Percentiles rank a stretch among this genome's conserved stretches.
Conservation (phyloP, 2,329 filamentous ascomycete species). For the Hypoxylon sp. region DNA sequence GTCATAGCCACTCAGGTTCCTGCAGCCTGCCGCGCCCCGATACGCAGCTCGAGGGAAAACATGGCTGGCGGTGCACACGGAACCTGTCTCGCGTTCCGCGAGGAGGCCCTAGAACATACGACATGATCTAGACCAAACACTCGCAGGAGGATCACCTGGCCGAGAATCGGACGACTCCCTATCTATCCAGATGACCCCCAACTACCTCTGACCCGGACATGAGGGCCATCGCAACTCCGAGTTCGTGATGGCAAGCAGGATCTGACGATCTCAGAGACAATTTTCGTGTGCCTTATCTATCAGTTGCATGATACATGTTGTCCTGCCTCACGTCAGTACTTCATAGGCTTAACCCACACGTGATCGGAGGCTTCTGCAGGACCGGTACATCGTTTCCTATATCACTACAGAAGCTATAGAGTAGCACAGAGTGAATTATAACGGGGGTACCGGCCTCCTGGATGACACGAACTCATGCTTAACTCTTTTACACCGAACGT, state of each 20-base stretch:
- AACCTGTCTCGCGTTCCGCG: slow-evolving; percentile 18
- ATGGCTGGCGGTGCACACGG: slow-evolving; percentile 35
- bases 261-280: slow-evolving; percentile 27
- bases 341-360: slow-evolving; percentile 21
- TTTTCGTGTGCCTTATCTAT: slow-evolving; percentile 22
- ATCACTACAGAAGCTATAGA: not conserved
- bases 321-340: slow-evolving; percentile 19
- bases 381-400: slow-evolving; percentile 9
- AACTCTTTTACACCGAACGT: not conserved
- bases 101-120: slow-evolving; percentile 20
- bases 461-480: slow-evolving; percentile 4
- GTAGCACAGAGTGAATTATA: slow-evolving; percentile 11
- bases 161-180: slow-evolving; percentile 29
- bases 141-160: slow-evolving; percentile 12
- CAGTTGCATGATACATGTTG: slow-evolving; percentile 18
- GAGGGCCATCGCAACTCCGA: slow-evolving; percentile 17
- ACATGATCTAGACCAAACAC: slow-evolving; percentile 20
- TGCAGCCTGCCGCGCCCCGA: slow-evolving; percentile 35
- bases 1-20: slow-evolving; percentile 21
- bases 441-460: not conserved
- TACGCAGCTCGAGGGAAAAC: slow-evolving; percentile 1
- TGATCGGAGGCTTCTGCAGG: slow-evolving; percentile 8
- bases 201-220: slow-evolving; percentile 18
- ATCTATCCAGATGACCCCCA: slow-evolving; percentile 8
- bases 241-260: slow-evolving; percentile 13